Evolutionary conservation across 306 rosid species (phyloP).

Genomic region (Macrotyloma uniflorum): DNA sequence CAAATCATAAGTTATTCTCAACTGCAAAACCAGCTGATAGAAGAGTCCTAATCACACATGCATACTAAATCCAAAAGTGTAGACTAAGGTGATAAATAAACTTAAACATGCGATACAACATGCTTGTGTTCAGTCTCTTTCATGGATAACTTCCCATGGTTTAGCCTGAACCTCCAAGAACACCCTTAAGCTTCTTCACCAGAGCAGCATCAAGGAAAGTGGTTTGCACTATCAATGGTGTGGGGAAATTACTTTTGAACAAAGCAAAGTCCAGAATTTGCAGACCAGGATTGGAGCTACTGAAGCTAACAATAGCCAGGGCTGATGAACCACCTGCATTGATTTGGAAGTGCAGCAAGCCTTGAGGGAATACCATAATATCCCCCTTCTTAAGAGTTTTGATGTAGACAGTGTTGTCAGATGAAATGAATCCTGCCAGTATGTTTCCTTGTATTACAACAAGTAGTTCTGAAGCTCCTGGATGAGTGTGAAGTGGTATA

Average conservation of each 20-base stretch:
- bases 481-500: conserved; percentile 84
- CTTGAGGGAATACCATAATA: conserved; percentile 81
- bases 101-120: not conserved
- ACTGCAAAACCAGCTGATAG: not conserved
- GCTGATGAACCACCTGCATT: conserved; percentile 45
- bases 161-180: conserved; percentile 20
- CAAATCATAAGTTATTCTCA: not conserved
- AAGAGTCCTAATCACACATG: not conserved
- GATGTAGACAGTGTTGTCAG: conserved; percentile 59
- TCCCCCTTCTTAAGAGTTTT: conserved; percentile 74
- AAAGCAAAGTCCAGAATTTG: conserved; percentile 75
- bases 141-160: conserved; percentile 10
- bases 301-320: conserved; percentile 41
- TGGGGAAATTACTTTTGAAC: conserved; percentile 66
- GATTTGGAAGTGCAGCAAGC: conserved; percentile 74
- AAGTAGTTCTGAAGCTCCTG: conserved; percentile 63
- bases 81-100: not conserved
- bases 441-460: conserved; percentile 54
- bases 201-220: conserved; percentile 10
- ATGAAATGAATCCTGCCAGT: conserved; percentile 67
- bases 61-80: not conserved
- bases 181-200: conserved; percentile 14
- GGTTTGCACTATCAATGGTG: conserved; percentile 49
- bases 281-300: conserved; percentile 62
- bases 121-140: not conserved